phyloP scores from a whole-genome alignment of 352 stramenopile species.

The Phytophthora pisi region DNA sequence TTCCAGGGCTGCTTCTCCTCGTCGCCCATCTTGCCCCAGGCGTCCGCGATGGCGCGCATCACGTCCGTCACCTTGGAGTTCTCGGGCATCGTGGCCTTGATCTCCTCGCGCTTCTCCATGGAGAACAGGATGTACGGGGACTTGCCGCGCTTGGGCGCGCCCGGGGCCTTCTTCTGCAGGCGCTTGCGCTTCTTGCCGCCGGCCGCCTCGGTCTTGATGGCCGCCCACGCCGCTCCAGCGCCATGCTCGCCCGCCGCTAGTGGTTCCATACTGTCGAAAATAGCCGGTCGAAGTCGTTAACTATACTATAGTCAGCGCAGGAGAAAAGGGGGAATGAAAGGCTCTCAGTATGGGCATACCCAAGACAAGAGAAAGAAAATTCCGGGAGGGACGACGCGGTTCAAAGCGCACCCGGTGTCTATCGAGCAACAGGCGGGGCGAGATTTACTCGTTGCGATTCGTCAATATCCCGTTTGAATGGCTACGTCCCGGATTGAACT shows the following conservation, averaged over 20 bases:
- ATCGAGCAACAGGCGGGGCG: neutral
- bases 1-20: slow-evolving; percentile 95
- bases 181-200: slow-evolving; percentile 90
- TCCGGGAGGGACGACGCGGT: slow-evolving; percentile 4
- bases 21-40: slow-evolving; percentile 88
- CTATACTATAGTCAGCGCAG: slow-evolving; percentile 82
- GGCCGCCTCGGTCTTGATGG: slow-evolving; percentile 54
- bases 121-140: slow-evolving; percentile 93
- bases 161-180: slow-evolving; percentile 90
- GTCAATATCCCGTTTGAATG: slow-evolving; percentile 17
- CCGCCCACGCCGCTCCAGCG: slow-evolving; percentile 58
- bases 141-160: slow-evolving; percentile 89
- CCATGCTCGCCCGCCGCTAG: slow-evolving; percentile 68
- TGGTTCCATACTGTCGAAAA: slow-evolving; percentile 61
- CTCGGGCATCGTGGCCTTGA: slow-evolving; percentile 85
- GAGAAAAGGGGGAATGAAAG: slow-evolving; percentile 76
- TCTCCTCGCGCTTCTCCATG: slow-evolving; percentile 92
- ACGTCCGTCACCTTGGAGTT: slow-evolving; percentile 92
- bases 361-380: slow-evolving; percentile 68
- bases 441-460: neutral
- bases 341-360: slow-evolving; percentile 57
- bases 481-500: neutral
- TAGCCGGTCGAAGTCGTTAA: slow-evolving; percentile 19
- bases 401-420: no score
- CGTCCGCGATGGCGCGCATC: slow-evolving; percentile 91